These are phyloP conservation scores for Bipolaris oryzae DNA, from an alignment of 2,329 filamentous ascomycete species.

Conservation along the genomic window DNA sequence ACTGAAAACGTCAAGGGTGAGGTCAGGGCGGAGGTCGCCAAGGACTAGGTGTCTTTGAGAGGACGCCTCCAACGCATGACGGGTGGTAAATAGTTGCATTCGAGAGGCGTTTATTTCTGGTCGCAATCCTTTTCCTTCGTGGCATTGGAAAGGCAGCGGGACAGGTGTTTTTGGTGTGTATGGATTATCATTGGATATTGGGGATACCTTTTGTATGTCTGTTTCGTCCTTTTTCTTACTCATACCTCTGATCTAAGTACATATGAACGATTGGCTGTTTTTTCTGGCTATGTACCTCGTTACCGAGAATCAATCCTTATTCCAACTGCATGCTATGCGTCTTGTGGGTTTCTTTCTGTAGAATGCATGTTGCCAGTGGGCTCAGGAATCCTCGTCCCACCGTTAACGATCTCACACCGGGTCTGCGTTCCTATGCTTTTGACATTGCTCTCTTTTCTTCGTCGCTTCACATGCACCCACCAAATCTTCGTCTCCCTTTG, in stretches of 20 bases:
- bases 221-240: not conserved
- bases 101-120: constrained; percentile 19
- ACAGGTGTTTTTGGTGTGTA: constrained; percentile 24
- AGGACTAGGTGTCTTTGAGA: constrained; percentile 21
- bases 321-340: not conserved
- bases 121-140: constrained; percentile 7
- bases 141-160: constrained; percentile 10
- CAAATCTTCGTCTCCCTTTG: not conserved
- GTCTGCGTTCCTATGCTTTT: not conserved
- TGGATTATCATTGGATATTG: constrained; percentile 3
- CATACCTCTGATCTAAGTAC: not conserved
- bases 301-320: constrained; percentile 1
- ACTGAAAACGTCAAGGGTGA: constrained; percentile 41
- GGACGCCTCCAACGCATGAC: not conserved
- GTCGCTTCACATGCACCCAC: not conserved
- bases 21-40: constrained; percentile 36
- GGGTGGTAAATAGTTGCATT: constrained; percentile 7
- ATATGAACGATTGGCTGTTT: not conserved
- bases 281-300: not conserved
- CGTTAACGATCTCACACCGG: not conserved
- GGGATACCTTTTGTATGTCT: constrained; percentile 26
- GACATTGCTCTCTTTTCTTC: not conserved
- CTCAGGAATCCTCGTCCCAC: not conserved
- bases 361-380: not conserved
- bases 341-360: not conserved